Evolutionary conservation across 257 asterid species (phyloP).

Genomic region (Penstemon barbatus): DNA sequence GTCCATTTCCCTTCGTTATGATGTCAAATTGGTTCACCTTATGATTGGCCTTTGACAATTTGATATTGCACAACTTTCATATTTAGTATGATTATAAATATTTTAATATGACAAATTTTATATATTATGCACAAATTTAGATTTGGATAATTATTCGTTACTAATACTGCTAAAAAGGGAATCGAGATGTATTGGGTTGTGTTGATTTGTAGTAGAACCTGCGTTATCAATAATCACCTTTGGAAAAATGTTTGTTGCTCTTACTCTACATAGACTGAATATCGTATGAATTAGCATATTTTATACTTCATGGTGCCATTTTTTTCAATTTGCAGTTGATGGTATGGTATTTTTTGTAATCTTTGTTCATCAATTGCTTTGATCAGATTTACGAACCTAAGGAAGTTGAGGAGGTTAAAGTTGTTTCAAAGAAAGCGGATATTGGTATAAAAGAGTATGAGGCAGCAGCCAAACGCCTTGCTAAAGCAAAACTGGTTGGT

Average conservation of each 20-base stretch:
- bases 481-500: conserved; percentile 68
- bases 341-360: conserved; percentile 13
- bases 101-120: too few species aligned
- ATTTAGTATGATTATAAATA: too few species aligned
- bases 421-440: conserved; percentile 60
- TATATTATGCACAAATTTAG: background rate
- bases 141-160: background rate
- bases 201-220: background rate
- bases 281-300: background rate
- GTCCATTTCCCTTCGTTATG: background rate
- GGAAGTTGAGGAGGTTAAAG: conserved; percentile 83
- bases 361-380: conserved; percentile 24
- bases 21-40: too few species aligned
- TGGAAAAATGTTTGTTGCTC: conserved; percentile 17
- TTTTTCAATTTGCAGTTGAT: conserved; percentile 8
- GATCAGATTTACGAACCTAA: conserved; percentile 77
- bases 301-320: background rate
- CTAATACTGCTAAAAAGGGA: background rate
- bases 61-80: too few species aligned
- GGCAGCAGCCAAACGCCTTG: conserved; percentile 81
- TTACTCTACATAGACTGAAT: background rate
- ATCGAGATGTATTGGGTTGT: background rate
- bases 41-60: too few species aligned
- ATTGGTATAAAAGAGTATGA: conserved; percentile 51
- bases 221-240: background rate